A percentile compares a stretch with the other conserved stretches of the same genome.
phyloP scores from a whole-genome alignment of 306 rosid species.

The Arachis hypogaea region DNA sequence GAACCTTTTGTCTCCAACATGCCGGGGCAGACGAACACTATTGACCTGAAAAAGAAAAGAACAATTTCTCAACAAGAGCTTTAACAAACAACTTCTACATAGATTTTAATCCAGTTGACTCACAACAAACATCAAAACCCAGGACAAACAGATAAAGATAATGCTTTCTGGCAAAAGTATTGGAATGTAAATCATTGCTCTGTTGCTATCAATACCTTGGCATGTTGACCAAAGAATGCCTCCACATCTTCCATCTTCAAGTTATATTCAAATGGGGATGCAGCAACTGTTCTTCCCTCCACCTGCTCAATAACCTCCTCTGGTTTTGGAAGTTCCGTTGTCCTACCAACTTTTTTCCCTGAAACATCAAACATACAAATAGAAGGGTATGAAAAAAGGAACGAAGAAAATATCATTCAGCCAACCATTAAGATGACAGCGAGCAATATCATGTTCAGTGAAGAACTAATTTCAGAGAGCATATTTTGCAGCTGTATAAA shows the following conservation, averaged over 20 bases:
- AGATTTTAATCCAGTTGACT: not conserved
- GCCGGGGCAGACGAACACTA: conserved; percentile 88
- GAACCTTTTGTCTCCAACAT: conserved; percentile 77
- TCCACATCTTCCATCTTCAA: conserved; percentile 79
- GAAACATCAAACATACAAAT: conserved; percentile 42
- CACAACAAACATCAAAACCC: conserved; percentile 7
- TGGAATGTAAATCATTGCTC: conserved; percentile 7
- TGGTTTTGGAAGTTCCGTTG: conserved; percentile 60
- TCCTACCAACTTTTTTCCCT: conserved; percentile 76
- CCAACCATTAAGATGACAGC: conserved; percentile 3
- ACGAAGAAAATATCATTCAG: not conserved
- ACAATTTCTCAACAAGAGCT: conserved; percentile 4
- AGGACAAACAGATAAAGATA: not conserved
- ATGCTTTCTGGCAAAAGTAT: not conserved
- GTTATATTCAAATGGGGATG: conserved; percentile 69
- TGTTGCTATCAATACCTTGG: conserved; percentile 56
- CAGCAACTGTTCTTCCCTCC: conserved; percentile 82
- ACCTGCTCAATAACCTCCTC: conserved; percentile 84
- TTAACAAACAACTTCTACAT: not conserved
- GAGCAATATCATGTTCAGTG: not conserved
- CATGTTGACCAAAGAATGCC: conserved; percentile 56
- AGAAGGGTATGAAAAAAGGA: not conserved
- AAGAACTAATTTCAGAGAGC: no score
- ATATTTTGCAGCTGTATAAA: not conserved
- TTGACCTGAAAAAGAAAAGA: conserved; percentile 60